Evolutionary conservation across 148 eudicot genomes (phyloP), one percentile per base, ranked within the genome.

Genomic region (Tetragonia tetragonoides): DNA sequence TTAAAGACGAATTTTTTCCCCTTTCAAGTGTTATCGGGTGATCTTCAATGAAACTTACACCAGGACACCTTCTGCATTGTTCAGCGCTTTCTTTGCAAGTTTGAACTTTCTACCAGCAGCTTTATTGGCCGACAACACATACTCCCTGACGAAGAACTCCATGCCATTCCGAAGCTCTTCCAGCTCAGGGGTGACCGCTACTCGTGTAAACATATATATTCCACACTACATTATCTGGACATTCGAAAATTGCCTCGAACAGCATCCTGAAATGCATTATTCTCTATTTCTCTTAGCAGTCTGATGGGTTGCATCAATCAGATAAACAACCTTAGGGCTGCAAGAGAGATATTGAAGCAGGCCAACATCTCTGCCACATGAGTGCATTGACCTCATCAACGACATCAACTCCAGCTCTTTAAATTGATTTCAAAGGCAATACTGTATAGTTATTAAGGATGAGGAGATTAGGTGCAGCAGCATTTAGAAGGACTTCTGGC

Each of bases 371-470:
- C 93, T 0, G 93, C 92, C 6, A 83, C 83, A 75, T 39, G 93
- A 88, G 79, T 93, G 91, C 89, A 87, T 90, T 7, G 93, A 95
- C 84, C 97, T 88, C 75, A 82, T 76, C 81, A 91, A 76, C 14
- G 87, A 75, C 94, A 93, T 95, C 6, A 93, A 84, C 78, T 95
- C 99, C 76, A 93, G 67, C 76, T 90, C 94, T 79, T 91, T 91
- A 83, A 85, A 95, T 67, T 93, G 97, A 76, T 95, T 97, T 97
- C 97, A 95, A 23, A 95, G 66, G 80, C 99, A 95, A 80, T 85
- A 93, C 99, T 93, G 92, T 75, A 28, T 28, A 12, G 69, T 51
- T 62, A 54, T 42, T 49, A 66, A 7, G 75, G 18, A 21, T 11
- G 74, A 23, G 49, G 0, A 51, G 1, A 17, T 18, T 24, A 46